phyloP scores from a whole-genome alignment of 805 yeast species.

The Clavispora vitiphila region DNA sequence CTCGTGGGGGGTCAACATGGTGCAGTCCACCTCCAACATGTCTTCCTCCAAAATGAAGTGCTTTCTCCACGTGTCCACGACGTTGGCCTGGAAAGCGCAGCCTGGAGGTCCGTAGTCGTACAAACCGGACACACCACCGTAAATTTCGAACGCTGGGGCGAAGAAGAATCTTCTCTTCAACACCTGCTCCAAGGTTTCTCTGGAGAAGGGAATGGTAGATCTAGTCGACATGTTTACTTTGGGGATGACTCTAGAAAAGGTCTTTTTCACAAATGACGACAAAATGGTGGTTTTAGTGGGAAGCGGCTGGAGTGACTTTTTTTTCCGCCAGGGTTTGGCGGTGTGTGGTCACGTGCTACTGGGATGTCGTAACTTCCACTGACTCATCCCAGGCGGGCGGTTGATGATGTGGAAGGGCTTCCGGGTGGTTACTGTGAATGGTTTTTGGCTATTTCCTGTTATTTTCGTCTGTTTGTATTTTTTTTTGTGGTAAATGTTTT shows the following conservation, averaged over 20 bases:
- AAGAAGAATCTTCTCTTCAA: slow-evolving; percentile 93
- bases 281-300: neutral
- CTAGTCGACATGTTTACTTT: slow-evolving; percentile 25
- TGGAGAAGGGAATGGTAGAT: slow-evolving; percentile 49
- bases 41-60: slow-evolving; percentile 97
- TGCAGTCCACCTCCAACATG: slow-evolving; percentile 97
- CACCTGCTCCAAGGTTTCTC: slow-evolving; percentile 87
- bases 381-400: too few species aligned
- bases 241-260: slow-evolving; percentile 5
- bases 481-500: neutral
- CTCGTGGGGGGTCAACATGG: slow-evolving; percentile 97
- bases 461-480: neutral
- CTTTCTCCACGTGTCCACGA: slow-evolving; percentile 94
- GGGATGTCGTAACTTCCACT: neutral
- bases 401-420: too few species aligned
- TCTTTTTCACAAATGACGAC: slow-evolving; percentile 3
- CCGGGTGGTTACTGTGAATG: too few species aligned
- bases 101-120: slow-evolving; percentile 99
- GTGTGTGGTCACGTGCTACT: neutral
- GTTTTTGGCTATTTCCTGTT: too few species aligned
- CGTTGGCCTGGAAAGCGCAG: slow-evolving; percentile 94
- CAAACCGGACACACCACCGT: slow-evolving; percentile 97
- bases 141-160: slow-evolving; percentile 95
- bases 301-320: neutral
- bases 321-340: neutral